Percentiles rank a stretch among this genome's conserved stretches.
Conservation (phyloP, 2,329 filamentous ascomycete genomes). For the Trichophyton rubrum region DNA sequence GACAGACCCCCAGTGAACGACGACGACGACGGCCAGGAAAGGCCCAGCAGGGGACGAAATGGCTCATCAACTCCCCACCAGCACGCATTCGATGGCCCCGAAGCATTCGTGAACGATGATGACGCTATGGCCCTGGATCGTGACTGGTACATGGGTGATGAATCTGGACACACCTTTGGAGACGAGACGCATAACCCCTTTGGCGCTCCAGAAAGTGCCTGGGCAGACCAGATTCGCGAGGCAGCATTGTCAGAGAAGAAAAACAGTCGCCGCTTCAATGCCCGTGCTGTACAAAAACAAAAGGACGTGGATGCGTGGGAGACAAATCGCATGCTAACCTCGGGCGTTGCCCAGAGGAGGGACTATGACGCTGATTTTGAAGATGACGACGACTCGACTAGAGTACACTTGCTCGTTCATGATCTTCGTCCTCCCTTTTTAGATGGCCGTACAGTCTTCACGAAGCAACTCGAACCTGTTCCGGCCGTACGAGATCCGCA, state of each 20-base stretch:
- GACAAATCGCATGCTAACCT: conserved; percentile 94
- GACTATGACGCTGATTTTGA: conserved; percentile 73
- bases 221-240: conserved; percentile 65
- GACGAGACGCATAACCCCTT: conserved; percentile 92
- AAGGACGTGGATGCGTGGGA: conserved; percentile 97
- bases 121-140: conserved; percentile 68
- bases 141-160: conserved; percentile 86
- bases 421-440: conserved; percentile 89
- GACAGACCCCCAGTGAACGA: not conserved
- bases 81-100: conserved; percentile 48
- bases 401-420: conserved; percentile 84
- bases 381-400: conserved; percentile 69
- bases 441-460: conserved; percentile 90
- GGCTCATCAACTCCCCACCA: conserved; percentile 34
- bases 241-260: conserved; percentile 68
- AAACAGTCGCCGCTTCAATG: conserved; percentile 56
- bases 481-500: conserved; percentile 85
- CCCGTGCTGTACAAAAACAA: conserved; percentile 69
- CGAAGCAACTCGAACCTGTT: conserved; percentile 90
- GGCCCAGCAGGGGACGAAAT: conserved; percentile 16
- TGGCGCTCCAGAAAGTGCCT: conserved; percentile 58
- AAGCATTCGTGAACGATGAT: conserved; percentile 50
- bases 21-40: conserved; percentile 6
- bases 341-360: conserved; percentile 80
- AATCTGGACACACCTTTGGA: conserved; percentile 72